Evolutionary conservation across 2,329 filamentous ascomycete genomes (phyloP), one percentile per base, ranked within the genome.

Genomic region (Aspergillus sp.): DNA sequence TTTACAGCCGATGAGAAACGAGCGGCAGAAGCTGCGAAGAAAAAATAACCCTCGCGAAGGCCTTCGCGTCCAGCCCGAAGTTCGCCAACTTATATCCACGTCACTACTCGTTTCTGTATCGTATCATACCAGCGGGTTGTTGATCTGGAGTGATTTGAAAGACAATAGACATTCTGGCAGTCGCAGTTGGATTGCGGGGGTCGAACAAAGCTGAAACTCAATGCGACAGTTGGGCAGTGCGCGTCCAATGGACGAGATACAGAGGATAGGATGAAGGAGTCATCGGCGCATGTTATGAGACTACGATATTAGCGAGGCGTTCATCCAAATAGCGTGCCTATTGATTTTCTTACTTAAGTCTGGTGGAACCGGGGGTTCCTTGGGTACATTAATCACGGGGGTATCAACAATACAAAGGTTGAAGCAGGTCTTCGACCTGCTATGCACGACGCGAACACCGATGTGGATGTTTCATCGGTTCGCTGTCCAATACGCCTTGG

Each of bases 1-100:
- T 47, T 9, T 43, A 59, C 45, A 74, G 76, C 75, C 52, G 70
- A 76, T 52, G 75, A 75, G 49, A 73, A 69, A 54, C 74, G 70
- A 53, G 65, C 71, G 32, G 68, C 67, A 41, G 70, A 70, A 50
- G 68, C 57, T 5, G 58, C 53, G 8, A 68, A 68, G 60, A 75
- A 72, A 59, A 70, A 74, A 63, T 72, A 50, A 68, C 41, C 41
- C 26, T 8, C 43, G 20, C 22, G 6, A 8, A 22, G 20, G 38
- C 38, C 20, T 33, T 48, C 45, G 22, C 7, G 38, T 17, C 14
- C 35, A 38, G 16, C 35, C 4, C 35, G 35, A 38, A 30, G 9
- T 30, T 30, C 10, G 26, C 9, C 26, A 30, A 22, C 22, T 30
- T 30, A 30, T 30, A 30, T 30, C 26, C 26, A 11, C 5, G 26